phyloP scores from a whole-genome alignment of 2,329 filamentous ascomycete species.

The Metarhizium humberi region DNA sequence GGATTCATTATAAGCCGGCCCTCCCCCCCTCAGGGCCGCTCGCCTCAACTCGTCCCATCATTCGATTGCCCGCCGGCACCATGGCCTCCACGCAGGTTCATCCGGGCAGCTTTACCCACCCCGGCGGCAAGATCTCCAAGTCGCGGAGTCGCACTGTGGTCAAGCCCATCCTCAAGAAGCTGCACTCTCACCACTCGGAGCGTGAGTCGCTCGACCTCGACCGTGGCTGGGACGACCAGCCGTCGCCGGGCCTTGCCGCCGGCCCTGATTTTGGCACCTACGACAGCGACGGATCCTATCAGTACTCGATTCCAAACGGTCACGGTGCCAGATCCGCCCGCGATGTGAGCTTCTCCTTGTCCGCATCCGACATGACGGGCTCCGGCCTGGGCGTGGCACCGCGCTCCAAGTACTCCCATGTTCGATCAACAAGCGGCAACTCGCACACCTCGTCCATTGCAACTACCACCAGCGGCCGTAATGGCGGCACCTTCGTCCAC shows the following conservation, averaged over 20 bases:
- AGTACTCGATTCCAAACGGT: constrained; percentile 10
- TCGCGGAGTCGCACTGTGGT: constrained; percentile 37
- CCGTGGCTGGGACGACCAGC: constrained; percentile 48
- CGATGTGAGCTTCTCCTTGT: constrained; percentile 40
- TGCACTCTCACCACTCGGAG: constrained; percentile 36
- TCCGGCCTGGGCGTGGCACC: constrained; percentile 5
- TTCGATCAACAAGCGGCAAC: constrained; percentile 48
- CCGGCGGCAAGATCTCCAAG: constrained; percentile 29
- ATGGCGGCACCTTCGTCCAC: constrained; percentile 47
- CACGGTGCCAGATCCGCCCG: constrained; percentile 10
- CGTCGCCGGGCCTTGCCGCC: constrained; percentile 8
- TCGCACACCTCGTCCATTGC: constrained; percentile 45
- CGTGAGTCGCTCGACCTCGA: constrained; percentile 53
- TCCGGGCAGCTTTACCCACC: constrained; percentile 7
- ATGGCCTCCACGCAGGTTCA: constrained; percentile 21
- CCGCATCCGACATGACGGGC: constrained; percentile 22
- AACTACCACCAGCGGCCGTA: constrained; percentile 40
- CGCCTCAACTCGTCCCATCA: background rate
- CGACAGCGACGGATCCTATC: constrained; percentile 15
- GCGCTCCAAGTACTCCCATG: constrained; percentile 38
- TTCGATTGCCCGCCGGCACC: constrained; percentile 14
- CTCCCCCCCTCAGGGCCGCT: background rate
- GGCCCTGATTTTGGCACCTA: constrained; percentile 16
- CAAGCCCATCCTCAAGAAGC: constrained; percentile 55
- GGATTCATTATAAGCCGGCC: no score